phyloP scores from a whole-genome alignment of 2,329 filamentous ascomycete genomes.

The Aspergillus quadrilineatus region DNA sequence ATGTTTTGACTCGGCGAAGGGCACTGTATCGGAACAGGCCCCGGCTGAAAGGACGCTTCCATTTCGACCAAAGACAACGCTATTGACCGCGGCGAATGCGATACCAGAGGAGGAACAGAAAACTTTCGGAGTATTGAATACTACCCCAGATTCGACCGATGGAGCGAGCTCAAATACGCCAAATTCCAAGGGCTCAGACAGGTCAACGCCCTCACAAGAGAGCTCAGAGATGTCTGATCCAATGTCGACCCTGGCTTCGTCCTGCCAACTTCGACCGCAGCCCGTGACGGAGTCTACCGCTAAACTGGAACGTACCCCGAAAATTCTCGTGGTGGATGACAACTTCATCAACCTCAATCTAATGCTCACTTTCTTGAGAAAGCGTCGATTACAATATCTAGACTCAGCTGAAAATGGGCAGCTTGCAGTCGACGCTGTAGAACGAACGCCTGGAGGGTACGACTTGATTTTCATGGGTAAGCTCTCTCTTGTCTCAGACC shows the following conservation, averaged over 20 bases:
- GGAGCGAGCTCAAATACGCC: slow-evolving; percentile 1
- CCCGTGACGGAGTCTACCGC: background rate
- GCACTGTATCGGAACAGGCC: slow-evolving; percentile 4
- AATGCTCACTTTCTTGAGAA: slow-evolving; percentile 46
- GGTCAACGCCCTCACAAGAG: slow-evolving; percentile 7
- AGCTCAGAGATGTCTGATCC: slow-evolving; percentile 9
- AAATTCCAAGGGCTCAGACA: background rate
- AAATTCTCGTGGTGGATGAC: slow-evolving; percentile 47
- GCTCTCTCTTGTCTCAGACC: background rate
- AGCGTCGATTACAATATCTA: slow-evolving; percentile 34
- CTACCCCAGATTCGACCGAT: slow-evolving; percentile 9
- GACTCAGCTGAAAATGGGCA: slow-evolving; percentile 46
- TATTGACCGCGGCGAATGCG: background rate
- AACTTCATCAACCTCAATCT: slow-evolving; percentile 48
- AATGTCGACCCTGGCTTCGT: slow-evolving; percentile 9
- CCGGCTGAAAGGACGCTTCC: background rate
- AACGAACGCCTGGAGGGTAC: slow-evolving; percentile 34
- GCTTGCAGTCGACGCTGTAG: slow-evolving; percentile 43
- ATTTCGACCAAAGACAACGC: background rate
- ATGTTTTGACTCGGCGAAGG: slow-evolving; percentile 25
- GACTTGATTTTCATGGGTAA: slow-evolving; percentile 49
- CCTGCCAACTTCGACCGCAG: slow-evolving; percentile 7
- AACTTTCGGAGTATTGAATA: background rate
- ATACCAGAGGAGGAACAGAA: background rate
- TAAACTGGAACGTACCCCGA: slow-evolving; percentile 20